phyloP scores from a whole-genome alignment of 176 grass and related monocot species.

The Alloteropsis semialata region DNA sequence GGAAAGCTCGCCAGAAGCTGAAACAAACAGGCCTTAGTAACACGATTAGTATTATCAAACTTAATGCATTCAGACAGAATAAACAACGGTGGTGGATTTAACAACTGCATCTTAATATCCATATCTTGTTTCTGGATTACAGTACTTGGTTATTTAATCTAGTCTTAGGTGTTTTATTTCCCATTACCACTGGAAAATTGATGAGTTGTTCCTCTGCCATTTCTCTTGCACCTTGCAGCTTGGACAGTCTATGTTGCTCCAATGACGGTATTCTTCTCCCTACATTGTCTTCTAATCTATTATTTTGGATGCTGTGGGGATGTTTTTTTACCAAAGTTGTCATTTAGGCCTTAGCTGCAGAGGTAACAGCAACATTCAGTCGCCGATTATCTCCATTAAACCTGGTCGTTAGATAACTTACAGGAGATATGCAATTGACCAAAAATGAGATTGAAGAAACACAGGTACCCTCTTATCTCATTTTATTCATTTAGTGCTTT shows the following conservation, averaged over 20 bases:
- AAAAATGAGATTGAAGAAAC: constrained; percentile 94
- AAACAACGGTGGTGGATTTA: background rate
- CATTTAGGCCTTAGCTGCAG: constrained; percentile 87
- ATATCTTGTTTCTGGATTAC: constrained; percentile 10
- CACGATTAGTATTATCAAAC: background rate
- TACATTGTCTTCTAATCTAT: background rate
- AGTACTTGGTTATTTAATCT: background rate
- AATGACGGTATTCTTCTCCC: constrained; percentile 78
- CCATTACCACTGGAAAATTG: background rate
- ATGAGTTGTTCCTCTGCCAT: background rate
- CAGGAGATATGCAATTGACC: constrained; percentile 95
- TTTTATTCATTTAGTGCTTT: background rate
- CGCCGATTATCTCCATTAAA: constrained; percentile 76
- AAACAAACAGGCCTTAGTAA: too few relatives aligned
- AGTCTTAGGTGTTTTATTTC: constrained; percentile 3
- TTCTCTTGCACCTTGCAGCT: constrained; percentile 48
- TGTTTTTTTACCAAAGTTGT: constrained; percentile 23
- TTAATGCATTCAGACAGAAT: background rate
- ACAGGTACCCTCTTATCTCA: constrained; percentile 46
- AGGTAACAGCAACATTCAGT: constrained; percentile 89
- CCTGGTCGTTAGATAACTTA: constrained; percentile 81
- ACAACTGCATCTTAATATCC: background rate
- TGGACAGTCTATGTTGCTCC: constrained; percentile 98
- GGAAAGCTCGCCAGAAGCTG: too few relatives aligned
- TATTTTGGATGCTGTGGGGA: background rate